Evolutionary conservation across 139 green algal genomes (phyloP), one percentile per base, ranked within the genome.

Genomic region (Chlorokybus atmophyticus): DNA sequence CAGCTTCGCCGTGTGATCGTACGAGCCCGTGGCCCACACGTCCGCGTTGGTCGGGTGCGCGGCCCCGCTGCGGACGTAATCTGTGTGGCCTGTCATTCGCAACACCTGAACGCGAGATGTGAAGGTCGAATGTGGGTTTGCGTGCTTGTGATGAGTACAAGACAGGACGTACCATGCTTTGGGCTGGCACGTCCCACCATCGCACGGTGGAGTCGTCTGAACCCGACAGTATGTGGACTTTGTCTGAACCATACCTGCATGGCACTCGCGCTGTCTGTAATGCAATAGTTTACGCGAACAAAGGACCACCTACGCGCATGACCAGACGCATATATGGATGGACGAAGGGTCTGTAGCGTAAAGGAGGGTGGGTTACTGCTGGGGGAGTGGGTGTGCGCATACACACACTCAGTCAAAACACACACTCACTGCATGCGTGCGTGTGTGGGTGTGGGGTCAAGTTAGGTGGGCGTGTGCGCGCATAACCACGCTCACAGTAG

Each of bases 1-100:
- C 49, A 95, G 28, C 2, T 82, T 76, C 29, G 93, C 73, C 28
- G 69, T 82, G 53, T 81, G 75, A 74, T 98, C 90, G 68, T 96
- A 97, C 25, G 55, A 65, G 24, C 83, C 90, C 1, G 82, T 86
- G 1, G 71, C 70, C 30, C 88, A 94, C 0, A 68, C 73, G 29
- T 87, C 73, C 0, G 38, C 8, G 25, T 55, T 74, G 35, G 48
- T 55, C 1, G 82, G 83, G 41, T 42, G 78, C 21, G 66, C 52
- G 27, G 72, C 70, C 6, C 68, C 78, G 2, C 74, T 52, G 6
- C 87, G 68, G 28, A 94, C 83, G 60, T 95, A 95, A 62, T 95
- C 87, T 0, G 66, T 57, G 62, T 95, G 87, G 0, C 83, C 87
- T 3, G 71, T 66, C 25, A 94, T 51, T 0, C 76, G 57, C n/a